Conservation (phyloP, 1,284 basidiomycete species). For the Pseudozyma sp. region DNA sequence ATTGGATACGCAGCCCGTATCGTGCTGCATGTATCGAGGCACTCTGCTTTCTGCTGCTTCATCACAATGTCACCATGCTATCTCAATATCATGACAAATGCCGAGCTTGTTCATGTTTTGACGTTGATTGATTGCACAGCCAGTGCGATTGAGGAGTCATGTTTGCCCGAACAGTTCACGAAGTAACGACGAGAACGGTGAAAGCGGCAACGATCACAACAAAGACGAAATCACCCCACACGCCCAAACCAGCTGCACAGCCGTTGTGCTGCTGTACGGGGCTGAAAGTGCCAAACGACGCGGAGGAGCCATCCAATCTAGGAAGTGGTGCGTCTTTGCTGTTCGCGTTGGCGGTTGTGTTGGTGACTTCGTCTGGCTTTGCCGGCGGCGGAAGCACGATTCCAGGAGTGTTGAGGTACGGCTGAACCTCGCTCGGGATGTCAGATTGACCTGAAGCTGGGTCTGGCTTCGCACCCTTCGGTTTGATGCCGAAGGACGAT, state of each 20-base stretch:
- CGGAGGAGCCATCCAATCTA: constrained; percentile 11
- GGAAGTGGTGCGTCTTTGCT: constrained; percentile 15
- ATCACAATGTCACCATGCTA: no score
- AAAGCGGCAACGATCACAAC: constrained; percentile 18
- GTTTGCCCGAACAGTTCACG: background rate
- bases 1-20: background rate
- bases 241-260: background rate
- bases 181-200: constrained; percentile 17
- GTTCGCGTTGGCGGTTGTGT: constrained; percentile 12
- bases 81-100: no score
- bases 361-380: constrained; percentile 9
- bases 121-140: background rate
- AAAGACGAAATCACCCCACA: constrained; percentile 11
- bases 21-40: no score
- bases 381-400: constrained; percentile 19
- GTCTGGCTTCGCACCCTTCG: constrained; percentile 23
- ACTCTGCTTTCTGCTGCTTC: no score
- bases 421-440: constrained; percentile 22
- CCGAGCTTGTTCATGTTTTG: no score
- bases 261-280: constrained; percentile 1
- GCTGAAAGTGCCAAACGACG: constrained; percentile 14
- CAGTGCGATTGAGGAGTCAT: background rate
- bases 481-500: constrained; percentile 24
- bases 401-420: constrained; percentile 21
- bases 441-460: constrained; percentile 21